Evolutionary conservation across 2,329 filamentous ascomycete genomes (phyloP), one percentile per base, ranked within the genome.

Genomic region (Pseudogymnoascus sp.): DNA sequence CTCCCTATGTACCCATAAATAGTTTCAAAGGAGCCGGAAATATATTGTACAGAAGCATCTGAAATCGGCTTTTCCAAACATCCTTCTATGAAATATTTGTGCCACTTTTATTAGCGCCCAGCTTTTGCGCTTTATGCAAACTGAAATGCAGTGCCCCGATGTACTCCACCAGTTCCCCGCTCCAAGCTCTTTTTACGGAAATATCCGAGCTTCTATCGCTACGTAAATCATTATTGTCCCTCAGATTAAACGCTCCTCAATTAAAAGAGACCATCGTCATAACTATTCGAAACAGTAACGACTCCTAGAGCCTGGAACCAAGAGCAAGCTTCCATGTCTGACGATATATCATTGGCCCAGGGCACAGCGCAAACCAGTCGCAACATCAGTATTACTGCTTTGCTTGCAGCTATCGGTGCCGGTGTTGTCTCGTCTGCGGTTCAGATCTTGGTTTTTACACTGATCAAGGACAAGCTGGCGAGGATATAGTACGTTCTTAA

Each of bases 401-500:
- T 74, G 60, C 43, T 72, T 6, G 69, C 71, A 60, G 72, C 72
- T 18, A 62, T 73, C 63, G 69, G 67, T 16, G 64, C 67, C 37
- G 69, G 70, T 49, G 45, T 72, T 45, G 62, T 70, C 33, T 67
- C 73, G 59, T 74, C 73, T 67, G 71, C 66, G 9, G 38, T 73
- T 1, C 85, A 87, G 71, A 78, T 91, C 37, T 71, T 87, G 11
- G 71, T 89, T n/a, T 96, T 96, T 73, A 73, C 91, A 7, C 69
- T 95, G 1, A 77, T 96, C 43, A 86, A 91, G 67, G 87, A 90
- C 64, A 93, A 90, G 67, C 76, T 96, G 35, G 86, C 87, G 1
- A 83, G 91, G 65, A 96, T 96, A 65, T 96, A 93, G 89, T 92
- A 77, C 71, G 87, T 78, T 12, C 9, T 9, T 61, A 37, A 66